A percentile compares a stretch with the other conserved stretches of the same genome.
These are phyloP conservation scores for Termitomyces eurrhizus DNA, from an alignment of 768 basidiomycete species.

Conservation along the genomic window DNA sequence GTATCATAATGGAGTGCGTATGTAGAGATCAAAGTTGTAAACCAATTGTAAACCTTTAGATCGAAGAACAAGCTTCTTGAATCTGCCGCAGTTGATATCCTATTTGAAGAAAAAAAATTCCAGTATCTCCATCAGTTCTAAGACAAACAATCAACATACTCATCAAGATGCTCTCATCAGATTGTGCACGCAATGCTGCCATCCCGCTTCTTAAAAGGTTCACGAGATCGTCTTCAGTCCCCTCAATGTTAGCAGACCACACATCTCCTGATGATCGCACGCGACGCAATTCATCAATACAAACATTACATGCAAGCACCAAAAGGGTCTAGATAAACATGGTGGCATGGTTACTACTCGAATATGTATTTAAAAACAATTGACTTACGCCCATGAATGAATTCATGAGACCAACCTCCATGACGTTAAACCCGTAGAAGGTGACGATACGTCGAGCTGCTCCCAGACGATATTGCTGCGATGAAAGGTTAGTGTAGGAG, in stretches of 20 bases:
- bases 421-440: slow-evolving; percentile 34
- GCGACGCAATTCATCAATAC: slow-evolving; percentile 43
- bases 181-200: slow-evolving; percentile 37
- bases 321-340: slow-evolving; percentile 36
- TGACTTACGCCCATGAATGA: slow-evolving; percentile 50
- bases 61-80: slow-evolving; percentile 41
- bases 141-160: slow-evolving; percentile 30
- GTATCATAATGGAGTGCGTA: slow-evolving; percentile 17
- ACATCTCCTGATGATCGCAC: slow-evolving; percentile 29
- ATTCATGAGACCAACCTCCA: slow-evolving; percentile 37
- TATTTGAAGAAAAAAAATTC: slow-evolving; percentile 10
- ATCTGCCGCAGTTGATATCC: slow-evolving; percentile 44
- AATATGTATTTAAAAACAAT: background rate
- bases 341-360: background rate
- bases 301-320: slow-evolving; percentile 42
- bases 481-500: slow-evolving; percentile 36
- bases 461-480: slow-evolving; percentile 38
- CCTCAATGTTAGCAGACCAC: slow-evolving; percentile 26
- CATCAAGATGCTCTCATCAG: slow-evolving; percentile 40
- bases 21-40: background rate
- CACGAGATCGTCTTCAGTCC: slow-evolving; percentile 38
- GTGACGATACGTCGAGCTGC: slow-evolving; percentile 41
- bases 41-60: slow-evolving; percentile 16
- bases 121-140: background rate
- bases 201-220: slow-evolving; percentile 36